A percentile compares a stretch with the other conserved stretches of the same genome.
Evolutionary conservation across 768 basidiomycete genomes (phyloP).

Genomic region (Phaeolepiota aurea): DNA sequence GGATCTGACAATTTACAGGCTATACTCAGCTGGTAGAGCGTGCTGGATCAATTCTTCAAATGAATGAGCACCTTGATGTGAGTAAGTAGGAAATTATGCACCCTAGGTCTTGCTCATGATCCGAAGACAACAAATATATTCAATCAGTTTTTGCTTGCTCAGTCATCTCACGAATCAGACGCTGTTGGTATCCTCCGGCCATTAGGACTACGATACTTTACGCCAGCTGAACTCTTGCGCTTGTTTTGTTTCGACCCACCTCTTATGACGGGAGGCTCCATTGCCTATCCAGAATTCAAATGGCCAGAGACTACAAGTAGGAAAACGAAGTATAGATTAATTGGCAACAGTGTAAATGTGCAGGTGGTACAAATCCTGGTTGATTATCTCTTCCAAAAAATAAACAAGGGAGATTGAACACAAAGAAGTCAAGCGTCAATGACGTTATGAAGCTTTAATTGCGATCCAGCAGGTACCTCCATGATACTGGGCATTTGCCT

Average conservation of each 20-base stretch:
- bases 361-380: slow-evolving; percentile 58
- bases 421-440: too few relatives aligned
- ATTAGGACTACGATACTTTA: slow-evolving; percentile 67
- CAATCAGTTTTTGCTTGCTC: slow-evolving; percentile 41
- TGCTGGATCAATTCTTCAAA: slow-evolving; percentile 70
- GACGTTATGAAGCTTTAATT: too few relatives aligned
- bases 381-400: slow-evolving; percentile 39
- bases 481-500: too few relatives aligned
- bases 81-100: too few relatives aligned
- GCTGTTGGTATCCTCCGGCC: slow-evolving; percentile 49
- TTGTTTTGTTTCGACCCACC: slow-evolving; percentile 50
- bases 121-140: slow-evolving; percentile 56
- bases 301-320: slow-evolving; percentile 57
- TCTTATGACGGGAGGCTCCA: slow-evolving; percentile 1
- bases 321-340: slow-evolving; percentile 67
- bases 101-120: not conserved
- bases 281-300: slow-evolving; percentile 23
- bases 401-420: too few relatives aligned
- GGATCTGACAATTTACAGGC: slow-evolving; percentile 27
- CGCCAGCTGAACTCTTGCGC: slow-evolving; percentile 62
- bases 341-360: slow-evolving; percentile 82
- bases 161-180: slow-evolving; percentile 24
- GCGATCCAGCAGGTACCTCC: too few relatives aligned
- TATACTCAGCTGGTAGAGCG: slow-evolving; percentile 75
- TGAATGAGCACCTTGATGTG: slow-evolving; percentile 60